These are phyloP conservation scores for Populus nigra DNA, from an alignment of 345 rosid genomes.

Conservation along the genomic window DNA sequence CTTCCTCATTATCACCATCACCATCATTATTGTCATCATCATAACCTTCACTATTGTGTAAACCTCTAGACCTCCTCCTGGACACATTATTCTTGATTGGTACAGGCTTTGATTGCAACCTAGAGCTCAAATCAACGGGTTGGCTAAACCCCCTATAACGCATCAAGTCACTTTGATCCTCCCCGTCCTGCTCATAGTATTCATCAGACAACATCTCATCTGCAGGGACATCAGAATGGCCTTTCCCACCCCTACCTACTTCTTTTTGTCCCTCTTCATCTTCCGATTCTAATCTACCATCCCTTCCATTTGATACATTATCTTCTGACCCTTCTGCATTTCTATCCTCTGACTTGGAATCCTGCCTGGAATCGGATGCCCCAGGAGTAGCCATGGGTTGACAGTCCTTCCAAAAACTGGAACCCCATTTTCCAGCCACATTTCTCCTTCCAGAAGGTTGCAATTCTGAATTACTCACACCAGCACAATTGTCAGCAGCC, in stretches of 20 bases:
- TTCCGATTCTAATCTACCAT: conserved; percentile 55
- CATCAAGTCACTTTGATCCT: conserved; percentile 76
- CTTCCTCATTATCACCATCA: conserved; percentile 72
- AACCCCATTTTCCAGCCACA: conserved; percentile 85
- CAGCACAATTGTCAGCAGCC: conserved; percentile 31
- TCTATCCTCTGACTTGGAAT: conserved; percentile 59
- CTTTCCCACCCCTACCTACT: conserved; percentile 53
- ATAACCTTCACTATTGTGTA: conserved; percentile 32
- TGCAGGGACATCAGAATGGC: conserved; percentile 80
- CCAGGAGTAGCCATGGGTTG: conserved; percentile 67
- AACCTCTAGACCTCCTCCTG: conserved; percentile 56
- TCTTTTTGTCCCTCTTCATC: conserved; percentile 64
- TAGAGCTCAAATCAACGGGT: conserved; percentile 50
- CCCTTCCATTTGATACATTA: conserved; percentile 53
- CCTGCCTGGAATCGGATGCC: conserved; percentile 68
- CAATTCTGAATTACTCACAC: conserved; percentile 39
- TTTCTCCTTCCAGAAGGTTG: conserved; percentile 69
- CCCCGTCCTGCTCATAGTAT: conserved; percentile 99
- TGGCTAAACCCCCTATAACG: conserved; percentile 54
- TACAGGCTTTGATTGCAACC: conserved; percentile 48
- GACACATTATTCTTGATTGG: conserved; percentile 37
- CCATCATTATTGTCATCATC: conserved; percentile 44
- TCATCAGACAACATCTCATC: conserved; percentile 99
- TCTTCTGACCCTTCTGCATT: conserved; percentile 53
- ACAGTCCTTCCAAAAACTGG: conserved; percentile 96